Evolutionary conservation across 2,329 filamentous ascomycete species (phyloP).

Genomic region (Alternaria arbusti): DNA sequence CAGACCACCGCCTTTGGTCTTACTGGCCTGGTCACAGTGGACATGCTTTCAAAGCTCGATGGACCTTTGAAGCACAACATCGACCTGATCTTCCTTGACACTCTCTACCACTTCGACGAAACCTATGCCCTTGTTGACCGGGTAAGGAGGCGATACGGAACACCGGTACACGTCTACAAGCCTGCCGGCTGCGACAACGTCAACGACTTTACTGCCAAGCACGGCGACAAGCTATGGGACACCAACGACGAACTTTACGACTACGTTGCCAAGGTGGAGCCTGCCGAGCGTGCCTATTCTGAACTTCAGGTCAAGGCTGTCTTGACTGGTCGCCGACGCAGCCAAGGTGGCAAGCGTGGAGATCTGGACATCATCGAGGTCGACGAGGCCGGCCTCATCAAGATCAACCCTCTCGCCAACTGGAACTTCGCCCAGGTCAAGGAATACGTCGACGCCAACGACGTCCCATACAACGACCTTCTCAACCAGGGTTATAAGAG

Average conservation of each 20-base stretch:
- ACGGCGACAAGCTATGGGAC: constrained; percentile 86
- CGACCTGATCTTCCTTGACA: constrained; percentile 62
- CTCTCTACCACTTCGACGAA: constrained; percentile 60
- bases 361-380: constrained; percentile 91
- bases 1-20: constrained; percentile 61
- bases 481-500: constrained; percentile 97
- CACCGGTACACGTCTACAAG: constrained; percentile 88
- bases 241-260: constrained; percentile 89
- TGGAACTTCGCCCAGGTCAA: constrained; percentile 93
- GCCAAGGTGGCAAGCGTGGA: constrained; percentile 91
- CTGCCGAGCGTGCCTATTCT: constrained; percentile 86
- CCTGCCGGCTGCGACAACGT: constrained; percentile 76
- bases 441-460: constrained; percentile 81
- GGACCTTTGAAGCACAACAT: constrained; percentile 63
- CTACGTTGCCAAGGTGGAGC: constrained; percentile 97
- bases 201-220: constrained; percentile 79
- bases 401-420: constrained; percentile 96
- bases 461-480: constrained; percentile 92
- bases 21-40: constrained; percentile 59
- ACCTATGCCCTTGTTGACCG: constrained; percentile 64
- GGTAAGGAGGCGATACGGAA: constrained; percentile 75
- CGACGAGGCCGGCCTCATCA: constrained; percentile 89
- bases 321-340: constrained; percentile 87
- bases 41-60: constrained; percentile 77
- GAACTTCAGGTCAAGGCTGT: constrained; percentile 89